These are phyloP conservation scores for Auxenochlorella protothecoides DNA, from an alignment of 139 green algal genomes.

Conservation along the genomic window DNA sequence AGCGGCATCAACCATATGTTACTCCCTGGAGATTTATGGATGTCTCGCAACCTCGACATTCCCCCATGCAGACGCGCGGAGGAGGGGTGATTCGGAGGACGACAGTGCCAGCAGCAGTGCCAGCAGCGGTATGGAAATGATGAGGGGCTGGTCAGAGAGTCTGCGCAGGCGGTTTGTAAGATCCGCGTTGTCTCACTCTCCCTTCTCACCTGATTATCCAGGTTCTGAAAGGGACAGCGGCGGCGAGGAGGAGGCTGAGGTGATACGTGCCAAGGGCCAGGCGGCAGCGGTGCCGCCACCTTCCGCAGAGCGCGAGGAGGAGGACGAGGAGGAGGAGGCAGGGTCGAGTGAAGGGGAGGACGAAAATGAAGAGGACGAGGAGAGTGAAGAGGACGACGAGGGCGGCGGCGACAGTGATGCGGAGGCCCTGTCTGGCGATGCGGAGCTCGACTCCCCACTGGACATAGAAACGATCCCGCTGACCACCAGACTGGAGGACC, in stretches of 20 bases:
- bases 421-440: neutral
- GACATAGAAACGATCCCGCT: too few species aligned
- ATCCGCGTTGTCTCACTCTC: too few species aligned
- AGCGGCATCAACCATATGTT: too few species aligned
- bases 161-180: neutral
- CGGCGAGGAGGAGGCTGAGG: neutral
- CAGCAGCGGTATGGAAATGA: neutral
- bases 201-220: too few species aligned
- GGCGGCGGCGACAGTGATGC: neutral
- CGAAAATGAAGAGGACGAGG: too few species aligned
- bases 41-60: too few species aligned
- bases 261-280: too few species aligned
- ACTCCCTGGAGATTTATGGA: too few species aligned
- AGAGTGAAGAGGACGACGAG: neutral
- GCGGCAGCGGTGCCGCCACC: too few species aligned
- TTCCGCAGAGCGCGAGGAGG: too few species aligned
- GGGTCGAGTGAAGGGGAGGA: neutral
- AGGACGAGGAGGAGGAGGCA: neutral
- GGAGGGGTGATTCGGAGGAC: too few species aligned
- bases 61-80: too few species aligned
- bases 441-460: neutral
- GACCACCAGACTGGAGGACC: constrained; percentile 15
- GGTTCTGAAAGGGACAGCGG: neutral
- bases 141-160: neutral
- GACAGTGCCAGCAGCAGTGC: neutral